Conservation (phyloP, 1,139 yeast genomes). For the Blastobotrys arbuscula region DNA sequence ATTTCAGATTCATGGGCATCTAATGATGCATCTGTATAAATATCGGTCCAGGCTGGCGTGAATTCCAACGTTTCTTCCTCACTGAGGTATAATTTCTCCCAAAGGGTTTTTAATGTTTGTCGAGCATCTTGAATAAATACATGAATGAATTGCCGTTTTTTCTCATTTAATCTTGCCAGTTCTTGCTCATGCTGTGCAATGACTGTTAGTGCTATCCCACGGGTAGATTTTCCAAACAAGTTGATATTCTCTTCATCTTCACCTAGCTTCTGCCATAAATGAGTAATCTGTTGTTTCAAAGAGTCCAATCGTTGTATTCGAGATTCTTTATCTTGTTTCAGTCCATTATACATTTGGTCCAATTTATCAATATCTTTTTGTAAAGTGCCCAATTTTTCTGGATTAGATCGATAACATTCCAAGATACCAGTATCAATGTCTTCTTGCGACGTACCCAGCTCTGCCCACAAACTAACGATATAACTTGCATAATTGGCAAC, state of each 20-base stretch:
- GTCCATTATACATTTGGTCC: conserved; percentile 27
- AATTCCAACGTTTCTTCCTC: conserved; percentile 41
- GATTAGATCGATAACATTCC: conserved; percentile 22
- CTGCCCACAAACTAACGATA: conserved; percentile 33
- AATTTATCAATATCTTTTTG: conserved; percentile 25
- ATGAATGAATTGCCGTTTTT: conserved; percentile 60
- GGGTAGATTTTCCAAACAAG: conserved; percentile 27
- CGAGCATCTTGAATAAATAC: conserved; percentile 62
- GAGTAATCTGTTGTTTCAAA: conserved; percentile 17
- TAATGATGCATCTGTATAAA: conserved; percentile 49
- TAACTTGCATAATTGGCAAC: conserved; percentile 24
- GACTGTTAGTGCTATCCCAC: conserved; percentile 33
- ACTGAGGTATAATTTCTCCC: conserved; percentile 60
- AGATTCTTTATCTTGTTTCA: conserved; percentile 30
- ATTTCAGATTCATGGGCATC: conserved; percentile 62
- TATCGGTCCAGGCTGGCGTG: conserved; percentile 36
- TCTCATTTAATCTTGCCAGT: conserved; percentile 49
- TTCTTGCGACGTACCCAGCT: conserved; percentile 33
- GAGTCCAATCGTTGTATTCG: conserved; percentile 15
- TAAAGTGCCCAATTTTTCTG: conserved; percentile 29
- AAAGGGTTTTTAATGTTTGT: conserved; percentile 49
- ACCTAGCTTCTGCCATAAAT: conserved; percentile 30
- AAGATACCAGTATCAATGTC: conserved; percentile 28
- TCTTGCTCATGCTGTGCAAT: conserved; percentile 45
- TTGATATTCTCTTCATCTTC: conserved; percentile 18